phyloP scores from a whole-genome alignment of 768 basidiomycete genomes.

The Boletus rex-veris region DNA sequence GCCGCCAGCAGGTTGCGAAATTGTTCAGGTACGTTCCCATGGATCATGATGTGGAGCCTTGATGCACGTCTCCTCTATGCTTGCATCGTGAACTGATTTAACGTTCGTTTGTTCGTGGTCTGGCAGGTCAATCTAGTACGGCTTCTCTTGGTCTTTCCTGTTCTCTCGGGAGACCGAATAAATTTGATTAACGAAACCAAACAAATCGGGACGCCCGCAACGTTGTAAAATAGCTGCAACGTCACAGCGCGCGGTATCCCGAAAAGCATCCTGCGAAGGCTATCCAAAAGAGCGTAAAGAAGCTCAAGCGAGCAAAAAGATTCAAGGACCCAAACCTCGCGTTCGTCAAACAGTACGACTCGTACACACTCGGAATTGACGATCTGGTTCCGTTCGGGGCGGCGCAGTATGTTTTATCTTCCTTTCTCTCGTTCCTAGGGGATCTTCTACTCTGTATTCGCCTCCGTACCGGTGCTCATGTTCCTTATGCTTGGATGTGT shows the following conservation, averaged over 20 bases:
- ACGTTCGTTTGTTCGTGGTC: background rate
- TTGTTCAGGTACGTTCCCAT: constrained; percentile 46
- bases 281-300: constrained; percentile 48
- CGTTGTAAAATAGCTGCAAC: constrained; percentile 50
- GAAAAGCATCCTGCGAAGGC: constrained; percentile 40
- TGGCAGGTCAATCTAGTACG: constrained; percentile 18
- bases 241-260: constrained; percentile 77
- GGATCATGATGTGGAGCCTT: too few relatives aligned
- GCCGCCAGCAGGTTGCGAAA: constrained; percentile 44
- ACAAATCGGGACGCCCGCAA: too few relatives aligned
- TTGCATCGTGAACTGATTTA: too few relatives aligned
- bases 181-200: too few relatives aligned
- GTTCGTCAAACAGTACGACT: constrained; percentile 52
- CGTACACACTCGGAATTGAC: constrained; percentile 51
- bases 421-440: constrained; percentile 33
- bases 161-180: background rate
- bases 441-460: constrained; percentile 38
- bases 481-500: background rate
- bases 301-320: constrained; percentile 44
- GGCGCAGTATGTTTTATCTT: constrained; percentile 56
- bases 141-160: background rate
- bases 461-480: background rate
- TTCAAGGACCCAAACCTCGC: constrained; percentile 43
- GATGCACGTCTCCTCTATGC: too few relatives aligned
- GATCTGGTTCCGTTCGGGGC: constrained; percentile 67